Evolutionary conservation across 2,329 filamentous ascomycete genomes (phyloP).

Genomic region (Alternaria burnsii): DNA sequence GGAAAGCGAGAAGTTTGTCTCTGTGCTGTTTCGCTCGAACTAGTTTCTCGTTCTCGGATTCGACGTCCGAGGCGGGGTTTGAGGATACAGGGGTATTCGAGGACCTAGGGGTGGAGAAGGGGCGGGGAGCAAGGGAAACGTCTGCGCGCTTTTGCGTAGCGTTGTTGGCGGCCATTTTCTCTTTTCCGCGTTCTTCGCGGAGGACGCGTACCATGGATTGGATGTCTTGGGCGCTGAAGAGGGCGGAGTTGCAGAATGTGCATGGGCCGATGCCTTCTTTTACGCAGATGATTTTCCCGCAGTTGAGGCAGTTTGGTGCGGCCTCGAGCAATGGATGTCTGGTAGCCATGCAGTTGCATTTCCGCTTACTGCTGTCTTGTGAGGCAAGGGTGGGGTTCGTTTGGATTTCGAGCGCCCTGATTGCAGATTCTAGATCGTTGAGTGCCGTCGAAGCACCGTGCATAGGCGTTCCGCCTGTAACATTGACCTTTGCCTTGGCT

Average conservation of each 20-base stretch:
- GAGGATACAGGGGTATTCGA: conserved; percentile 43
- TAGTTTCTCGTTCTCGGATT: conserved; percentile 66
- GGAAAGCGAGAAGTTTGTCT: conserved; percentile 81
- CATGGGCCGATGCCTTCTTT: conserved; percentile 94
- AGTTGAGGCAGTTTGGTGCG: conserved; percentile 89
- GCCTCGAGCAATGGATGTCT: conserved; percentile 89
- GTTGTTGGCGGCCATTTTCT: conserved; percentile 85
- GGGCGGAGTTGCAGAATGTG: conserved; percentile 81
- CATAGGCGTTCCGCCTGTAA: conserved; percentile 82
- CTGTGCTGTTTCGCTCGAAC: conserved; percentile 78
- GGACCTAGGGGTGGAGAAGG: conserved; percentile 60
- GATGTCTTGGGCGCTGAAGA: conserved; percentile 77
- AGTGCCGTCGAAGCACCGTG: conserved; percentile 79
- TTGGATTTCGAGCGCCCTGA: conserved; percentile 86
- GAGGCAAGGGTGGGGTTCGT: conserved; percentile 78
- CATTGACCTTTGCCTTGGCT: conserved; percentile 71
- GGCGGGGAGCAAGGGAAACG: conserved; percentile 66
- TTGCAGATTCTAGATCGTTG: conserved; percentile 76
- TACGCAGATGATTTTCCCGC: conserved; percentile 94
- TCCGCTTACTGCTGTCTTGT: conserved; percentile 65
- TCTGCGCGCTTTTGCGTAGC: conserved; percentile 72
- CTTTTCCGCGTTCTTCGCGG: conserved; percentile 83
- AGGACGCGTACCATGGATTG: conserved; percentile 86
- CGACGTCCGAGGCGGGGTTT: conserved; percentile 50
- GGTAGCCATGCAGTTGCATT: conserved; percentile 87